phyloP scores from a whole-genome alignment of 1,284 basidiomycete genomes.

The Butyriboletus regius region DNA sequence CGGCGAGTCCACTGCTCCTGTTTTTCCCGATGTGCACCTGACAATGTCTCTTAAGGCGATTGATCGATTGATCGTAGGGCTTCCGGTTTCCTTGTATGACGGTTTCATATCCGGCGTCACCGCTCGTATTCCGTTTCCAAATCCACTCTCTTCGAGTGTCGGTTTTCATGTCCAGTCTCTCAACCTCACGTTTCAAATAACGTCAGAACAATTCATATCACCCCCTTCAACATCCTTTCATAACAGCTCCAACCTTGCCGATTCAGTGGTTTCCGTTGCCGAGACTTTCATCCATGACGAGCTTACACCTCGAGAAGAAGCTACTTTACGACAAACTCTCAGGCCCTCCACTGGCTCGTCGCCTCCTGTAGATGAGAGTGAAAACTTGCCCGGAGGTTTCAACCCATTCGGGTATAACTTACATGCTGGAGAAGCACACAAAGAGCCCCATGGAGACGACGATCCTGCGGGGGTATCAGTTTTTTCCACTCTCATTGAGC shows the following conservation, averaged over 20 bases:
- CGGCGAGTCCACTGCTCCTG: constrained; percentile 41
- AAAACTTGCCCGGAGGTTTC: constrained; percentile 57
- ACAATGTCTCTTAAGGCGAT: constrained; percentile 55
- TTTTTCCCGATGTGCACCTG: constrained; percentile 9
- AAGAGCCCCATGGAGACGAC: constrained; percentile 36
- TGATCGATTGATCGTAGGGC: constrained; percentile 60
- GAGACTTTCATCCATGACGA: constrained; percentile 81
- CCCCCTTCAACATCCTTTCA: constrained; percentile 13
- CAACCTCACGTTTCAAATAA: constrained; percentile 54
- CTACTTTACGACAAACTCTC: constrained; percentile 64
- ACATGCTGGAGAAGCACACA: constrained; percentile 33
- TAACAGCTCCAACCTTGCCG: constrained; percentile 48
- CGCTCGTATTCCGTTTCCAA: constrained; percentile 69
- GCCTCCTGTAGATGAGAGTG: constrained; percentile 32
- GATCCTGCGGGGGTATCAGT: constrained; percentile 72
- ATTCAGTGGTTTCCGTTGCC: constrained; percentile 73
- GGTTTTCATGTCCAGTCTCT: constrained; percentile 60
- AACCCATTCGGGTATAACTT: constrained; percentile 44
- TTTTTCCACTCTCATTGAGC: constrained; percentile 77
- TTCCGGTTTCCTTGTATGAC: constrained; percentile 64
- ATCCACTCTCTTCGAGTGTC: constrained; percentile 64
- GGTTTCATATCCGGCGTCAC: constrained; percentile 70
- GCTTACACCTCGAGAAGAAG: constrained; percentile 64
- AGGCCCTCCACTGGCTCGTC: constrained; percentile 38
- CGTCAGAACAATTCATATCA: constrained; percentile 26